A percentile compares a stretch with the other conserved stretches of the same genome.
phyloP scores from a whole-genome alignment of 2,329 filamentous ascomycete species.

The Fusarium coicis region DNA sequence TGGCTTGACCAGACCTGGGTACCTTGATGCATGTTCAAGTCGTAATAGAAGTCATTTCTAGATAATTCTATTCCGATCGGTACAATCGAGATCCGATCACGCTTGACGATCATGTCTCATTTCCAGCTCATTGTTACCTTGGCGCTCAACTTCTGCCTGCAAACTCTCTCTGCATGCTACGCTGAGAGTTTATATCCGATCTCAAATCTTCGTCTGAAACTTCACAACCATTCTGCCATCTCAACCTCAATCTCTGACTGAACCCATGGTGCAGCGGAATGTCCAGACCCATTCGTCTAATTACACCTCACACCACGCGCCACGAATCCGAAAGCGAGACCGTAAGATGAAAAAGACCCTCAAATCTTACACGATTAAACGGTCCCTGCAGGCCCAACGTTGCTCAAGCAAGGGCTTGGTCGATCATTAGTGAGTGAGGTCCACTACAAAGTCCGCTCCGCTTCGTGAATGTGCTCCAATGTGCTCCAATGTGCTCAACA shows the following conservation, averaged over 20 bases:
- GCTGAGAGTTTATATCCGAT: not conserved
- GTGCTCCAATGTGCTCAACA: conserved; percentile 5
- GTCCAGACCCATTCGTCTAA: conserved; percentile 2
- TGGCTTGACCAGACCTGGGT: not conserved
- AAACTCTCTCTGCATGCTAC: conserved; percentile 7
- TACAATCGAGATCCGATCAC: conserved; percentile 39
- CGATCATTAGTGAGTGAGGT: conserved; percentile 8
- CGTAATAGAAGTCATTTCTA: not conserved
- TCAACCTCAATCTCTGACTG: not conserved
- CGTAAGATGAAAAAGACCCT: conserved; percentile 26
- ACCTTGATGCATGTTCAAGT: not conserved
- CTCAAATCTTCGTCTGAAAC: not conserved
- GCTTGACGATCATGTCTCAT: conserved; percentile 7
- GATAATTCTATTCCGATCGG: conserved; percentile 11
- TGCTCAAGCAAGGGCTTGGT: conserved; percentile 3
- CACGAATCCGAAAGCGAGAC: conserved; percentile 30
- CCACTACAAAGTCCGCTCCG: conserved; percentile 28
- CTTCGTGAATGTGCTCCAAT: not conserved
- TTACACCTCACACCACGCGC: conserved; percentile 12
- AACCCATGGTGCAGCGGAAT: not conserved
- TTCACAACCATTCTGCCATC: not conserved
- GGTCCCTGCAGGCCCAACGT: conserved; percentile 5
- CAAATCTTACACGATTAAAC: conserved; percentile 18
- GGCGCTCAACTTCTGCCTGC: not conserved
- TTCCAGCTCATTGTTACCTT: conserved; percentile 5